phyloP scores from a whole-genome alignment of 371 early-diverging fungal species.

The Mortierella polycephala region DNA sequence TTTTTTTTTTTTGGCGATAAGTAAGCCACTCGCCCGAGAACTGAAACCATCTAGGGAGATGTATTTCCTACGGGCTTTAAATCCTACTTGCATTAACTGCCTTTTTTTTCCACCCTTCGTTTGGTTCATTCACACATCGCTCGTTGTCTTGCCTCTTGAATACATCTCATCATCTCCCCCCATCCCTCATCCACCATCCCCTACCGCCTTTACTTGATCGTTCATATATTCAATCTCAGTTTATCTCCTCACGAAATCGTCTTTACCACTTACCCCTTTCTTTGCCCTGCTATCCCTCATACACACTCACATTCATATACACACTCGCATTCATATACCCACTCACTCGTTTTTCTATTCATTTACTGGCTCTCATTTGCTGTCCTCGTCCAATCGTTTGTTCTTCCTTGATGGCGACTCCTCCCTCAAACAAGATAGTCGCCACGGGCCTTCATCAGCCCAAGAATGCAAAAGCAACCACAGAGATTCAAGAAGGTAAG shows the following conservation, averaged over 20 bases:
- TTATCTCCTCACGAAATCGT: too few relatives aligned
- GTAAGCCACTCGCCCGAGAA: background rate
- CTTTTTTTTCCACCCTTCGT: background rate
- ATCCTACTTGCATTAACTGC: background rate
- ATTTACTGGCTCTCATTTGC: background rate
- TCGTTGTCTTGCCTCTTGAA: background rate
- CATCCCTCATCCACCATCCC: too few relatives aligned
- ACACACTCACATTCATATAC: too few relatives aligned
- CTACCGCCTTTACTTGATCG: too few relatives aligned
- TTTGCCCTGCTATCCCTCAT: too few relatives aligned
- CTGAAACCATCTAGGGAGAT: background rate
- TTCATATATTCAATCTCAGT: too few relatives aligned
- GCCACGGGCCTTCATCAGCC: constrained; percentile 17
- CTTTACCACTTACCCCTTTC: too few relatives aligned
- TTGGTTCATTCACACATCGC: background rate
- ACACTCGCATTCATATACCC: too few relatives aligned
- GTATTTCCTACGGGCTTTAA: background rate
- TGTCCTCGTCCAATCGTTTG: background rate
- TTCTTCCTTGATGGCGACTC: constrained; percentile 14
- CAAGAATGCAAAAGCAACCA: constrained; percentile 41
- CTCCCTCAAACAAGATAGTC: constrained; percentile 11
- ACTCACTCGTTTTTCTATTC: background rate
- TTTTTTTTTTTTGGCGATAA: too few relatives aligned
- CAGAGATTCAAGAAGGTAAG: constrained; percentile 46
- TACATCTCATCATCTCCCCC: too few relatives aligned